Evolutionary conservation across 78 protist genomes (phyloP).

Genomic region (Dictyostelium capitatum): DNA sequence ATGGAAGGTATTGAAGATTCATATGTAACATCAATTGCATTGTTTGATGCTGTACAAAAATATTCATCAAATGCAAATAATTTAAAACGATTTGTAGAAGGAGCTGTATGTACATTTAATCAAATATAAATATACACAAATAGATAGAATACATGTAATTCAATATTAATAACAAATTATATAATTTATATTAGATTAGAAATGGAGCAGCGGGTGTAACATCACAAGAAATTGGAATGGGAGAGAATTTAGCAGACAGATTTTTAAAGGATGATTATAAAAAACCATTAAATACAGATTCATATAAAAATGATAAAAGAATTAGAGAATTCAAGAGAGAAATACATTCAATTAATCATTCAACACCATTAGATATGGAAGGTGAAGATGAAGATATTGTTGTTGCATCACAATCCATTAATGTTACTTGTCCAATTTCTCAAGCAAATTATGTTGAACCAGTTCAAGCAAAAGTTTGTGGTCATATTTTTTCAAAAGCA

Average conservation of each 20-base stretch:
- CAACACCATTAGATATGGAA: constrained; percentile 9
- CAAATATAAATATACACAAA: neutral
- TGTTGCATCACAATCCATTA: constrained; percentile 56
- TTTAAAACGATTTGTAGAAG: constrained; percentile 14
- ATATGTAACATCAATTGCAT: neutral
- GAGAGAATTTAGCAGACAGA: constrained; percentile 8
- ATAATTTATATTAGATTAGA: neutral
- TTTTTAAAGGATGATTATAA: constrained; percentile 20
- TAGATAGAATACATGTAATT: neutral
- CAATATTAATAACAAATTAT: neutral
- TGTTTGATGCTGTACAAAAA: neutral
- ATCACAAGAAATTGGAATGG: constrained; percentile 14
- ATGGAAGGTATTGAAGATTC: constrained; percentile 2
- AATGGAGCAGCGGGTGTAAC: neutral
- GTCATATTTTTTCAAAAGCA: constrained; percentile 38
- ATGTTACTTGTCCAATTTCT: constrained; percentile 56
- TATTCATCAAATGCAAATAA: neutral
- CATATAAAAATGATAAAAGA: neutral
- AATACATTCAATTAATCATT: constrained; percentile 17
- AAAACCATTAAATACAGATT: neutral
- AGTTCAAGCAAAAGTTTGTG: constrained; percentile 17
- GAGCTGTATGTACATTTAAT: neutral
- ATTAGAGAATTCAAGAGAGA: constrained; percentile 12
- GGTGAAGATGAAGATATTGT: constrained; percentile 50
- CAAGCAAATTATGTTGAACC: constrained; percentile 28